Base-by-base conservation (phyloP, 805 yeast species). In the Ogataea chonburiensis region DNA sequence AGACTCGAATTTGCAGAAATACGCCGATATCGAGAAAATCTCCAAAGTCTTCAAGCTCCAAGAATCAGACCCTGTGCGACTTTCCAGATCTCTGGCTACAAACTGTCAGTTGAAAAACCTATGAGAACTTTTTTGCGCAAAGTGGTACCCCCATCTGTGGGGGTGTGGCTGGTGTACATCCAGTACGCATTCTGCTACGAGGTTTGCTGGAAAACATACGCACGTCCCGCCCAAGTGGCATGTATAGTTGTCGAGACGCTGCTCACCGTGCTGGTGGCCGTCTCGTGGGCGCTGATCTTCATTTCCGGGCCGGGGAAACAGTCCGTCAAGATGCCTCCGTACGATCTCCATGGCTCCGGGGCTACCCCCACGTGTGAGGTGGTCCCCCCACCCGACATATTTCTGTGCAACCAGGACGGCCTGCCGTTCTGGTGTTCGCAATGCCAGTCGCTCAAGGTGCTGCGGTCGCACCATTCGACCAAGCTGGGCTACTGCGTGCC, bases 381-480 rank as follows among this genome's bases (percentile, higher is more conserved):
- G 19, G 16, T 26, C 16, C 19, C 28, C 3, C 19, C 79, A 1
- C 93, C 94, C 0, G 66, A 58, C 1, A 62, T 70, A 16, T 89
- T 86, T 53, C 53, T 70, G 12, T 84, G 95, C 55, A 88, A 84
- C 55, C 64, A 62, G 7, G 68, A 73, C 38, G 97, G 98, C 0
- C 76, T 71, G 45, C 94, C 96, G 0, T 64, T 66, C 17, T 89
- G 85, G 79, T 87, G 96, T 52, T 60, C 81, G 1, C 57, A 62
- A 8, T 86, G 96, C 54, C 65, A 73, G 31, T 70, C 81, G 5
- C 58, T 85, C 19, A 86, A 85, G 52, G 68, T 80, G 1, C 72
- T 76, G 17, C 66, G 96, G 34, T 58, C 84, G 0, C 91, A 78
- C 47, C 96, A 86, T 53, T 80, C 88, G 24, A 66, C 73, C 3